phyloP scores from a whole-genome alignment of 208 protist genomes.

The Trypanosoma vivax region DNA sequence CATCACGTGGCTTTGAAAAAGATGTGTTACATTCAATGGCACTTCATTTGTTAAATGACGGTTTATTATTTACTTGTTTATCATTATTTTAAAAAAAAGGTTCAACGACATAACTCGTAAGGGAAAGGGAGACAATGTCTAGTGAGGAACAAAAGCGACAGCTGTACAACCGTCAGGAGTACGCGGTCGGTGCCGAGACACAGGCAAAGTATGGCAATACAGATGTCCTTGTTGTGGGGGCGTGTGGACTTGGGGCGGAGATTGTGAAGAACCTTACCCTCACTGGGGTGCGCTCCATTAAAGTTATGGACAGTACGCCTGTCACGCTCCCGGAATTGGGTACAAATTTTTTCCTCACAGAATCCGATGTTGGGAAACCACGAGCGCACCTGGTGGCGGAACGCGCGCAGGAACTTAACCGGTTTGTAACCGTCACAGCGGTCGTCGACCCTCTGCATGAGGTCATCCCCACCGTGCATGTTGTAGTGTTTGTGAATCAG shows the following conservation, averaged over 20 bases:
- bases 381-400: constrained; percentile 43
- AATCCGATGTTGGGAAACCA: constrained; percentile 51
- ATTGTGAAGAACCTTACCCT: constrained; percentile 89
- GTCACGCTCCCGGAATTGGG: constrained; percentile 50
- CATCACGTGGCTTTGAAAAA: no score
- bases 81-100: neutral
- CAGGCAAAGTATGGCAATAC: constrained; percentile 80
- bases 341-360: constrained; percentile 78
- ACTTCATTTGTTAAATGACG: no score
- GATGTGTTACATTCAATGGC: no score
- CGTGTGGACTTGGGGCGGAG: constrained; percentile 75
- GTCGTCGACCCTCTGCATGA: constrained; percentile 14
- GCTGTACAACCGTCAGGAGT: constrained; percentile 91
- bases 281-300: constrained; percentile 71
- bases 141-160: constrained; percentile 63
- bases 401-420: constrained; percentile 83
- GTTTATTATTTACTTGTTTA: no score
- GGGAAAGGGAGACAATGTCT: constrained; percentile 12
- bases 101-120: neutral
- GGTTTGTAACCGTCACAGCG: constrained; percentile 67
- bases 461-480: constrained; percentile 39
- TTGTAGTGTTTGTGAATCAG: constrained; percentile 76
- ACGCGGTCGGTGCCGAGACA: constrained; percentile 86
- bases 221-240: constrained; percentile 81
- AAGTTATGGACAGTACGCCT: constrained; percentile 43